Evolutionary conservation across 2,329 filamentous ascomycete species (phyloP).

Genomic region (Gnomoniopsis smithogilvyi): DNA sequence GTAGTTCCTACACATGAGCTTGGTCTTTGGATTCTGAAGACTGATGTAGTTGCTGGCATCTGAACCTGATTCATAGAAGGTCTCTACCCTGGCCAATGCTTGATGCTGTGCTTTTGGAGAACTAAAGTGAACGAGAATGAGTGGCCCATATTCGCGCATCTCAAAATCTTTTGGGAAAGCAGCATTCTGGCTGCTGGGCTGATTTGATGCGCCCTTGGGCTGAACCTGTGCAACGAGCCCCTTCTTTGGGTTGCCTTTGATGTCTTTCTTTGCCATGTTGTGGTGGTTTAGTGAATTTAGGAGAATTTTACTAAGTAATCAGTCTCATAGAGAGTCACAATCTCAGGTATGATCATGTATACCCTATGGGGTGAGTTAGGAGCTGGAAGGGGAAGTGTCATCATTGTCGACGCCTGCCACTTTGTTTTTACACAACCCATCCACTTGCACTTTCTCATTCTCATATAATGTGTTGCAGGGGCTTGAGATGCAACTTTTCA

Average conservation of each 20-base stretch:
- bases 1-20: not conserved
- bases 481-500: no score
- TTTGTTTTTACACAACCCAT: no score
- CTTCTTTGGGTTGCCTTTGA: not conserved
- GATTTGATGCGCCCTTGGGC: not conserved
- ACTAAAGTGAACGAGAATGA: not conserved
- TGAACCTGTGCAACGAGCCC: not conserved
- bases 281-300: not conserved
- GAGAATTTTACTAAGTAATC: not conserved
- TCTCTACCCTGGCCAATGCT: not conserved
- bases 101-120: not conserved
- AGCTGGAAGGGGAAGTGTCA: no score
- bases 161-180: not conserved
- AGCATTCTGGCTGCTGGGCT: not conserved
- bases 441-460: no score
- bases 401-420: no score
- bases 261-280: not conserved
- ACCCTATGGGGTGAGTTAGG: no score
- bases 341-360: no score
- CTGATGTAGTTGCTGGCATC: not conserved
- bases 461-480: no score
- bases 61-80: not conserved
- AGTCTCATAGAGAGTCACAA: no score
- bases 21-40: not conserved
- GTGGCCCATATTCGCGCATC: conserved; percentile 28